phyloP scores from a whole-genome alignment of 345 rosid genomes.

The Aegle marmelos region DNA sequence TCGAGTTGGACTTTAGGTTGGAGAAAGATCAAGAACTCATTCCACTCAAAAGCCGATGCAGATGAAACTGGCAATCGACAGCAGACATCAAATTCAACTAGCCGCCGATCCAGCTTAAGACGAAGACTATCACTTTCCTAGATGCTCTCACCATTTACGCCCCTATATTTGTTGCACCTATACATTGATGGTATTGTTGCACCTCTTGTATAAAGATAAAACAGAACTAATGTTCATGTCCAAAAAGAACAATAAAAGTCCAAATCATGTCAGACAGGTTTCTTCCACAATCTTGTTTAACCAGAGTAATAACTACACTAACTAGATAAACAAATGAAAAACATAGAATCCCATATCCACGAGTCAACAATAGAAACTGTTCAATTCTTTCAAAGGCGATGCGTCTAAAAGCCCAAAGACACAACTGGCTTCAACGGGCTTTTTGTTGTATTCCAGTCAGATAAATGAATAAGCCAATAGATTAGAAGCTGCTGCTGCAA shows the following conservation, averaged over 20 bases:
- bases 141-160: not conserved
- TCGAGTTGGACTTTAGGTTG: slow-evolving; percentile 41
- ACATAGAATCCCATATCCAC: not conserved
- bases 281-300: not conserved
- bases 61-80: slow-evolving; percentile 32
- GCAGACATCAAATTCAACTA: slow-evolving; percentile 24
- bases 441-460: not conserved
- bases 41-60: slow-evolving; percentile 40
- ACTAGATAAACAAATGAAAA: not conserved
- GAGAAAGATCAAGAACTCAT: slow-evolving; percentile 52
- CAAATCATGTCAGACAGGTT: not conserved
- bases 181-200: not conserved
- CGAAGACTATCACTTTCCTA: slow-evolving; percentile 48
- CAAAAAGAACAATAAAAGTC: not conserved
- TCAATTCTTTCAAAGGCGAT: not conserved
- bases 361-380: not conserved
- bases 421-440: not conserved
- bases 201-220: slow-evolving; percentile 6
- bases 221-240: not conserved
- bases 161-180: not conserved
- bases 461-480: not conserved
- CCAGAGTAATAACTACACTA: not conserved
- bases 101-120: slow-evolving; percentile 25
- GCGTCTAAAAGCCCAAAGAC: not conserved
- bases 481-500: not conserved